Evolutionary conservation across 495 filamentous ascomycete species (phyloP).

Genomic region (Tuber magnatum): DNA sequence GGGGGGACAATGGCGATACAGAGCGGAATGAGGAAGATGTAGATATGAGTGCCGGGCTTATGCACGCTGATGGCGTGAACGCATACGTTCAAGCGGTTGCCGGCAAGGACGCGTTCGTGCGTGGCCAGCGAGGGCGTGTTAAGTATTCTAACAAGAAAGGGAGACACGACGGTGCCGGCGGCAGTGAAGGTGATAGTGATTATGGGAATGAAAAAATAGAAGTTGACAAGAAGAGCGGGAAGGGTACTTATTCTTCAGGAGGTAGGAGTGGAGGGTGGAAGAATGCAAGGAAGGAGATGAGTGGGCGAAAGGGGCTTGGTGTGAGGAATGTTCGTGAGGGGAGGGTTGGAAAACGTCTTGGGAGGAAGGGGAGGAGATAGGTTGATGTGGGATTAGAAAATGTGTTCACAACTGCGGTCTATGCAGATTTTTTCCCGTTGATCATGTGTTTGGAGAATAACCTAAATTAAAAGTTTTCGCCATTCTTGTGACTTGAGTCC

Average conservation of each 20-base stretch:
- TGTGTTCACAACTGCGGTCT: not conserved
- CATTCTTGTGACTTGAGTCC: not conserved
- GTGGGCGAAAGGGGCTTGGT: conserved; percentile 24
- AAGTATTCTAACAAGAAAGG: conserved; percentile 72
- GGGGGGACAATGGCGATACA: conserved; percentile 42
- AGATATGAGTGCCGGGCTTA: conserved; percentile 49
- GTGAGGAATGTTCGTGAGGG: conserved; percentile 36
- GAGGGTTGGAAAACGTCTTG: conserved; percentile 28
- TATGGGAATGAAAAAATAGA: conserved; percentile 9
- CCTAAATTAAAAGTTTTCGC: not conserved
- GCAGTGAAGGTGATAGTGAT: conserved; percentile 61
- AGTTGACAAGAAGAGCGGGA: conserved; percentile 43
- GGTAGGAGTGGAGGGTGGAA: conserved; percentile 29
- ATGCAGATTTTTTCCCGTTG: not conserved
- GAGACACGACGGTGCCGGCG: conserved; percentile 55
- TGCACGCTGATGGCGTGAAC: conserved; percentile 61
- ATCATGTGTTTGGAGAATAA: not conserved
- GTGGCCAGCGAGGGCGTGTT: conserved; percentile 75
- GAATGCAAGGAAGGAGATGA: conserved; percentile 33
- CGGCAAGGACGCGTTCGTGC: conserved; percentile 70
- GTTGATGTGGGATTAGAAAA: conserved; percentile 13
- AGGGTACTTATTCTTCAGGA: conserved; percentile 34
- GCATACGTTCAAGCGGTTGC: conserved; percentile 88
- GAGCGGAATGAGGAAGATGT: conserved; percentile 49
- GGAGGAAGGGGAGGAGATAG: conserved; percentile 28